These are phyloP conservation scores for Tetrapisispora namnaoensis DNA, from an alignment of 805 yeast species.

Conservation along the genomic window DNA sequence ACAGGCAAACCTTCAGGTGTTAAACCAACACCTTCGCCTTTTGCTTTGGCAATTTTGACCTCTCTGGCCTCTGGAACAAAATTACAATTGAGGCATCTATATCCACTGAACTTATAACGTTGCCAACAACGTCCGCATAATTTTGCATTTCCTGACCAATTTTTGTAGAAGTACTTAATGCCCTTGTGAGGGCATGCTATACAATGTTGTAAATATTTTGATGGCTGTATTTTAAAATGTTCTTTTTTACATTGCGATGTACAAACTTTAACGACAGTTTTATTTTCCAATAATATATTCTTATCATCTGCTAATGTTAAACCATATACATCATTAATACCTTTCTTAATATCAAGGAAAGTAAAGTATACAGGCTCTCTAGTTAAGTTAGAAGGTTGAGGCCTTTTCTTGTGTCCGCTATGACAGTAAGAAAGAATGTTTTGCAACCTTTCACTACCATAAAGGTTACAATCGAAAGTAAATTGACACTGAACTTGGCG, in stretches of 20 bases:
- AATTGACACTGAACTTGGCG: slow-evolving; percentile 19
- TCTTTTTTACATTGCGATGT: slow-evolving; percentile 13
- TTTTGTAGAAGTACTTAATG: slow-evolving; percentile 17
- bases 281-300: slow-evolving; percentile 16
- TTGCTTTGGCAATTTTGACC: slow-evolving; percentile 10
- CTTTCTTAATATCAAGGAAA: slow-evolving; percentile 13
- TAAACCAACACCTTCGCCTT: slow-evolving; percentile 8
- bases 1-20: slow-evolving; percentile 12
- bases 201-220: slow-evolving; percentile 16
- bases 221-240: slow-evolving; percentile 10
- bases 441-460: slow-evolving; percentile 17
- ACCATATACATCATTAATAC: slow-evolving; percentile 15
- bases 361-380: slow-evolving; percentile 19
- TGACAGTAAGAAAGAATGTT: slow-evolving; percentile 19
- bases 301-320: slow-evolving; percentile 11
- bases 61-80: slow-evolving; percentile 22
- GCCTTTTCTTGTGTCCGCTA: slow-evolving; percentile 18
- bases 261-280: slow-evolving; percentile 13
- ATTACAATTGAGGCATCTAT: slow-evolving; percentile 17
- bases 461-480: slow-evolving; percentile 20
- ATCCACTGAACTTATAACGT: slow-evolving; percentile 19
- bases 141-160: slow-evolving; percentile 20
- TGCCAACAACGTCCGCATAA: slow-evolving; percentile 21
- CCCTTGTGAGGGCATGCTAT: slow-evolving; percentile 20
- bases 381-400: slow-evolving; percentile 6